Base-by-base conservation (phyloP, 1,284 basidiomycete species). In the Trametes hirsuta region DNA sequence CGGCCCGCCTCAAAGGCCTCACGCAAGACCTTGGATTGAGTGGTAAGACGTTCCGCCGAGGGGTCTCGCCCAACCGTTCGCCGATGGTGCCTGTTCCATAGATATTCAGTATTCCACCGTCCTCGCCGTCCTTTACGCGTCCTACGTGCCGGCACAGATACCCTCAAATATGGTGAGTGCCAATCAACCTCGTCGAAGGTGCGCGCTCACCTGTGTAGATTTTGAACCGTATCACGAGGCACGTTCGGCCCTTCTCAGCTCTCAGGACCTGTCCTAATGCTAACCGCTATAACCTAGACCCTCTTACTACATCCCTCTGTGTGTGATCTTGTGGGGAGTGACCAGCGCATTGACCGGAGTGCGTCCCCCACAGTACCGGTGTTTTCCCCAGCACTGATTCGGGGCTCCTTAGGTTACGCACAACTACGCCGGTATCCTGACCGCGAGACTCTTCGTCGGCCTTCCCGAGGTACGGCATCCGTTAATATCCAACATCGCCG, bases 271-370 rank as follows among this genome's bases (percentile, higher is more conserved):
- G 2, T 11, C 36, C 37, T 47, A 1, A 48, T 15, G 36, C 37
- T 51, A 3, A 51, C 22, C 35, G 15, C 4, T 18, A 11, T 12
- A 12, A 15, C 25, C 15, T 55, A 87, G 86, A 55, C 87, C 87
- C 1, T 85, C 86, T 0, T 71, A 80, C 39, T 88, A 86, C 66
- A 87, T 90, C 24, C 84, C 85, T 4, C 62, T 65, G 14, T 88
- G 86, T 56, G 82, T 86, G 15, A 74, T 87, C n/a, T 58, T 78
- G 0, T 90, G 87, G 86, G 86, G 87, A 8, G 60, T 88, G 14
- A 84, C 81, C 1, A 88, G 85, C 61, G 76, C 81, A 1, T 69
- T 88, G 42, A 88, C 86, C 21, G 87, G 85, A 12, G 84, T 86
- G 69, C 9, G 68, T 61, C 22, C 12, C 46, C 50, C 22, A 11